Conservation (phyloP, 2,329 filamentous ascomycete species). For the Berkeleyomyces basicola region DNA sequence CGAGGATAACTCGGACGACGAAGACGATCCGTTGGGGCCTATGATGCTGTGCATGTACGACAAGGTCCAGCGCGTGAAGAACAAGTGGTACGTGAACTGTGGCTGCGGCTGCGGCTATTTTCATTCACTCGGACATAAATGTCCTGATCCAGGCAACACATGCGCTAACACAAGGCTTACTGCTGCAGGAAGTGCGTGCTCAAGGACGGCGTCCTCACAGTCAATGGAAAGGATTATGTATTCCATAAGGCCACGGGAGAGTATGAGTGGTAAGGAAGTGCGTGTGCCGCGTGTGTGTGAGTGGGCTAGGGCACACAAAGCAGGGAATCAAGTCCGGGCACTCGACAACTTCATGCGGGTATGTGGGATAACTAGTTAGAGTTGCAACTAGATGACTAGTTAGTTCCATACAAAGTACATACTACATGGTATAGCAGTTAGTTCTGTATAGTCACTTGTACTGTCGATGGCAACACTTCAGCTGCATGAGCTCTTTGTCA, state of each 20-base stretch:
- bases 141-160: neutral
- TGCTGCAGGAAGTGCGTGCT: conserved; percentile 76
- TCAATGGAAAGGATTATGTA: conserved; percentile 88
- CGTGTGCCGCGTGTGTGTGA: neutral
- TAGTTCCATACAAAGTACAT: no score
- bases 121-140: neutral
- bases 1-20: conserved; percentile 66
- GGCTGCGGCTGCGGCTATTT: no score
- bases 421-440: no score
- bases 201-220: conserved; percentile 88
- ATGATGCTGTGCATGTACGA: conserved; percentile 99
- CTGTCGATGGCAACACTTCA: no score
- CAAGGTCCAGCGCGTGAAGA: conserved; percentile 98
- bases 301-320: no score
- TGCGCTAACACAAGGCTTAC: conserved; percentile 16
- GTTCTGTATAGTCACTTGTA: no score
- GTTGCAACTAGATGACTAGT: no score
- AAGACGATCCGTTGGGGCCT: conserved; percentile 67
- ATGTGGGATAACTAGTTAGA: no score
- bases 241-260: conserved; percentile 97
- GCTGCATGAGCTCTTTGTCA: no score
- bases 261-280: conserved; percentile 68
- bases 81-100: conserved; percentile 57
- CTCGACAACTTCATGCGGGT: no score
- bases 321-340: no score